Evolutionary conservation across 2,329 filamentous ascomycete species (phyloP).

Genomic region (Aspergillus fijiensis): DNA sequence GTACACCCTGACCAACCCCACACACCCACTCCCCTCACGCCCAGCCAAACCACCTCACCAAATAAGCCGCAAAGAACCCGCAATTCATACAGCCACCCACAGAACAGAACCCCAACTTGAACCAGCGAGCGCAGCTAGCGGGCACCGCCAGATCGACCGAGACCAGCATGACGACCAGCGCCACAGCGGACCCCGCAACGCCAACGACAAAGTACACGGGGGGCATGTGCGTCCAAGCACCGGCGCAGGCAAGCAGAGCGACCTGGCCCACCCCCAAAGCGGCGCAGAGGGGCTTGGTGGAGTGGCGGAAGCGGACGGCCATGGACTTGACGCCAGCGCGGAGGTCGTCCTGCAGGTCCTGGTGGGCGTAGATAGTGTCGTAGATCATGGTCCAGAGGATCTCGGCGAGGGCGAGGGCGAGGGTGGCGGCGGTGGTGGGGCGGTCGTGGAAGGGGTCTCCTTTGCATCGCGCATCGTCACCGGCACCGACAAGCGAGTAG

Average conservation of each 20-base stretch:
- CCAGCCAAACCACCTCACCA: too few species aligned
- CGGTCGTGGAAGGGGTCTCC: too few species aligned
- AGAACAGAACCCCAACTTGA: too few species aligned
- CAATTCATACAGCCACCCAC: too few species aligned
- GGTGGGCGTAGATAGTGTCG: neutral
- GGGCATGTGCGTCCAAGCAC: neutral
- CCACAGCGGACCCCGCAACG: neutral
- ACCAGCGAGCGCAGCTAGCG: too few species aligned
- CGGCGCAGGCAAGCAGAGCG: neutral
- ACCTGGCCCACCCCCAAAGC: neutral
- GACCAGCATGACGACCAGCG: neutral
- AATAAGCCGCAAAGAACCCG: too few species aligned
- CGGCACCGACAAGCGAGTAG: neutral
- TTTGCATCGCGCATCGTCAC: too few species aligned
- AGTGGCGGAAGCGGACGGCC: neutral
- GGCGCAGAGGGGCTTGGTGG: neutral
- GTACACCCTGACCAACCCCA: too few species aligned
- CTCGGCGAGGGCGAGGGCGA: neutral
- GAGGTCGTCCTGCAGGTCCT: neutral
- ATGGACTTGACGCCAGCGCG: neutral
- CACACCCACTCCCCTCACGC: too few species aligned
- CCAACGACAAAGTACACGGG: neutral
- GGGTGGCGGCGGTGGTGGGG: slow-evolving; percentile 52
- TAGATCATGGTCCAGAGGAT: neutral
- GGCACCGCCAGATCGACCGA: too few species aligned